Evolutionary conservation across 1,139 yeast genomes (phyloP).

Genomic region (Hemisphaericaspora xylofermentans): DNA sequence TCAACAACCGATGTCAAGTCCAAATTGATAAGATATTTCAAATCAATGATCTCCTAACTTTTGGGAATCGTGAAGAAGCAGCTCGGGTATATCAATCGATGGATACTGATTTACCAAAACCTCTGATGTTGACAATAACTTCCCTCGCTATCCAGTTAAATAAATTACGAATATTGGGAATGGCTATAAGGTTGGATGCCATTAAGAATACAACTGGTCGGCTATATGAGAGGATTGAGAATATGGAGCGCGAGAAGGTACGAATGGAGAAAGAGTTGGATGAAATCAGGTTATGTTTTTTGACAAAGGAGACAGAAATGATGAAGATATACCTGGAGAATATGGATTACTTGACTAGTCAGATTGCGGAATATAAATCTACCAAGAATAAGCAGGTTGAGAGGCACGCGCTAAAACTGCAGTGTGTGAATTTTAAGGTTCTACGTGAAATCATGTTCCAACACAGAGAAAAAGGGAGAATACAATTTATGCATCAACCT

Average conservation of each 20-base stretch:
- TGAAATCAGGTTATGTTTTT: slow-evolving; percentile 4
- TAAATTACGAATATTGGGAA: slow-evolving; percentile 35
- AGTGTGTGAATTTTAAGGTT: slow-evolving; percentile 24
- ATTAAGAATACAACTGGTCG: slow-evolving; percentile 21
- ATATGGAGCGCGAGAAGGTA: slow-evolving; percentile 13
- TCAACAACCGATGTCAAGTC: slow-evolving; percentile 6
- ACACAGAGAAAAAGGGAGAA: slow-evolving; percentile 10
- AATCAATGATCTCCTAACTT: slow-evolving; percentile 16
- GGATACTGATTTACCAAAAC: slow-evolving; percentile 21
- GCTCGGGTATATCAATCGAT: slow-evolving; percentile 4
- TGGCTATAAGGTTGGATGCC: slow-evolving; percentile 23
- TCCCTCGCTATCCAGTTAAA: slow-evolving; percentile 43
- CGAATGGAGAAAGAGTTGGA: slow-evolving; percentile 8
- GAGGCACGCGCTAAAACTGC: slow-evolving; percentile 29
- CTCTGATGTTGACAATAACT: slow-evolving; percentile 31
- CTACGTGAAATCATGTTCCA: slow-evolving; percentile 27
- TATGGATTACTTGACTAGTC: slow-evolving; percentile 13
- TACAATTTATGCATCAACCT: slow-evolving; percentile 28
- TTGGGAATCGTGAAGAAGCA: slow-evolving; percentile 8
- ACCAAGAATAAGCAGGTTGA: slow-evolving; percentile 29
- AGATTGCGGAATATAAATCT: slow-evolving; percentile 18
- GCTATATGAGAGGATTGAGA: slow-evolving; percentile 17
- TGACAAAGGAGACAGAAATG: slow-evolving; percentile 14
- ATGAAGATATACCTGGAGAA: slow-evolving; percentile 10
- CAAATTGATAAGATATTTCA: slow-evolving; percentile 31